Percentiles rank a stretch among this genome's conserved stretches.
These are phyloP conservation scores for Neurospora crassa DNA, from an alignment of 2,329 filamentous ascomycete species.

Conservation along the genomic window DNA sequence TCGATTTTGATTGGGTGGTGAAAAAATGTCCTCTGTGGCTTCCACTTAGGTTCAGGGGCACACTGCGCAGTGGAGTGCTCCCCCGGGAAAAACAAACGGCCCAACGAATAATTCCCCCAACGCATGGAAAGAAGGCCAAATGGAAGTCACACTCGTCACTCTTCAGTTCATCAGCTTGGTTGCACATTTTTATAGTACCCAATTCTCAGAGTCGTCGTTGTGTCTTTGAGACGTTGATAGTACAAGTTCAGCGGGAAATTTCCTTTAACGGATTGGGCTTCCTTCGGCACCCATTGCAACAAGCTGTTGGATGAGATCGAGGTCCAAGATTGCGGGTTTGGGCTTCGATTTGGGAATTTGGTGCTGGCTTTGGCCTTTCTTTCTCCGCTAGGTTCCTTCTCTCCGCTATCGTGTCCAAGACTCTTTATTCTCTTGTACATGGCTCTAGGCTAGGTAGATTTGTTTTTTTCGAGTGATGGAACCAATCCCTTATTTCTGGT, in stretches of 20 bases:
- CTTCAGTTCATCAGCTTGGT: neutral
- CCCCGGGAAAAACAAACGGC: neutral
- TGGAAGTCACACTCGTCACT: neutral
- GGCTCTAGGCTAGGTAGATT: too few species aligned
- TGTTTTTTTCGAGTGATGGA: too few species aligned
- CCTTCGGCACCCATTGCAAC: neutral
- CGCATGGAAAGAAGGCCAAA: neutral
- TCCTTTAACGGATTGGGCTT: too few species aligned
- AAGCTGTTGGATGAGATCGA: neutral
- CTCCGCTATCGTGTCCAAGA: neutral
- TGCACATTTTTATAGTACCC: neutral
- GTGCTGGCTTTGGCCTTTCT: neutral
- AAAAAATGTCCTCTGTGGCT: neutral
- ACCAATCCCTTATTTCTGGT: too few species aligned
- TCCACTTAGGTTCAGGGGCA: neutral
- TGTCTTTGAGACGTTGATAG: too few species aligned
- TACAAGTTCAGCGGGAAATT: neutral
- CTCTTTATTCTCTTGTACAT: too few species aligned
- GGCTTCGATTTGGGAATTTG: neutral
- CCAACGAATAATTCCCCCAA: neutral
- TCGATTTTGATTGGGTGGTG: neutral
- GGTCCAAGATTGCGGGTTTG: neutral
- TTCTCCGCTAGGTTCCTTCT: neutral
- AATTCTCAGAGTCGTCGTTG: too few species aligned
- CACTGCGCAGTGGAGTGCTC: neutral